These are phyloP conservation scores for Neofusicoccum sp. DNA, from an alignment of 2,329 filamentous ascomycete genomes.

Conservation along the genomic window DNA sequence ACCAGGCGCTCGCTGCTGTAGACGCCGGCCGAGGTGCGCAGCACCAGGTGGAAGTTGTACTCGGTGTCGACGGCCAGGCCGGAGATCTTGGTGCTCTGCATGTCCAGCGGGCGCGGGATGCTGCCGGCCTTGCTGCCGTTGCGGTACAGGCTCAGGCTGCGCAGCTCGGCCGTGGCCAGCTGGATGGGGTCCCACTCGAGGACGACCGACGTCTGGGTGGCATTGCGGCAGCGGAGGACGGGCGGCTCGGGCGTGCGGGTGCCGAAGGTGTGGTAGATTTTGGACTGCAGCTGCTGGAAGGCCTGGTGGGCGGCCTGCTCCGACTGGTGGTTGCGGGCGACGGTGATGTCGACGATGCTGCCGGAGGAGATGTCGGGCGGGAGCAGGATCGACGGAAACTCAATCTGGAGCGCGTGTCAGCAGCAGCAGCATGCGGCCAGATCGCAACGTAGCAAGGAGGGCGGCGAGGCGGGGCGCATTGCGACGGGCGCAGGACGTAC, in stretches of 20 bases:
- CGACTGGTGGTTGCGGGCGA: conserved; percentile 78
- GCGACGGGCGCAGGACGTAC: conserved; percentile 54
- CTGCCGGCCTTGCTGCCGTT: conserved; percentile 96
- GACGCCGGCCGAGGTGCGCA: conserved; percentile 87
- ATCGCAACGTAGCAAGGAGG: conserved; percentile 19
- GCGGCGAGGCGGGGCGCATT: conserved; percentile 23
- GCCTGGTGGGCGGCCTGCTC: conserved; percentile 71
- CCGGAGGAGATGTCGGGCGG: conserved; percentile 93
- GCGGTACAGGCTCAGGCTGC: conserved; percentile 85
- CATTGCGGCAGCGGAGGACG: conserved; percentile 86
- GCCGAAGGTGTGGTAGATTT: conserved; percentile 85
- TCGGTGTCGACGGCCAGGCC: conserved; percentile 95
- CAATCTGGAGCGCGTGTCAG: conserved; percentile 64
- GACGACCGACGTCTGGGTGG: conserved; percentile 96
- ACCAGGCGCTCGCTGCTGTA: conserved; percentile 78
- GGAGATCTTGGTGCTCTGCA: conserved; percentile 94
- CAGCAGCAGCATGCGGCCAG: background rate
- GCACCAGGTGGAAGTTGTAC: conserved; percentile 89
- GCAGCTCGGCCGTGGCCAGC: conserved; percentile 85
- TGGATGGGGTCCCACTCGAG: conserved; percentile 97
- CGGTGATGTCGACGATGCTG: conserved; percentile 96
- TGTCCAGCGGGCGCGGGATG: conserved; percentile 82
- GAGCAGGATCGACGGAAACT: conserved; percentile 96
- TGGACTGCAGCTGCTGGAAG: conserved; percentile 83
- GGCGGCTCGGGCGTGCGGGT: conserved; percentile 73